These are phyloP conservation scores for Daldinia concentrica DNA, from an alignment of 495 filamentous ascomycete genomes.

Conservation along the genomic window DNA sequence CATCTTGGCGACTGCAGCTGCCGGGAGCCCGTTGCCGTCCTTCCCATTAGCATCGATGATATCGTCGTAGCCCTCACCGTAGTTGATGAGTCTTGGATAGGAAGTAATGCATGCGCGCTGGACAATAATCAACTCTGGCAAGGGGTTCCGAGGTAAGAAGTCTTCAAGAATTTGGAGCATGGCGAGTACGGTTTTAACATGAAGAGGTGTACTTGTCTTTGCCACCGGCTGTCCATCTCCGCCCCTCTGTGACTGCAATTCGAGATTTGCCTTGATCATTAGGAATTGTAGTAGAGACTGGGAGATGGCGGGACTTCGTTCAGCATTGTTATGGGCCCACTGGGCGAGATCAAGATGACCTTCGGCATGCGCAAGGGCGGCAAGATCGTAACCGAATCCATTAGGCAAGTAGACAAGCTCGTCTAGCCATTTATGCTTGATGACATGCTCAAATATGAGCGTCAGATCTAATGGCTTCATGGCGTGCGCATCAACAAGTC, in stretches of 20 bases:
- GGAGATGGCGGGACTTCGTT: slow-evolving; percentile 69
- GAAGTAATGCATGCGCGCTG: slow-evolving; percentile 89
- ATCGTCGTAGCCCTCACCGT: slow-evolving; percentile 89
- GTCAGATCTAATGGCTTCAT: slow-evolving; percentile 77
- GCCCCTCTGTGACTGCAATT: slow-evolving; percentile 68
- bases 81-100: slow-evolving; percentile 96
- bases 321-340: slow-evolving; percentile 76
- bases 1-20: slow-evolving; percentile 87
- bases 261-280: slow-evolving; percentile 81
- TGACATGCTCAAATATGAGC: slow-evolving; percentile 82
- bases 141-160: slow-evolving; percentile 57
- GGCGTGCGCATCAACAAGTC: slow-evolving; percentile 81
- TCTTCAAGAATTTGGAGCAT: slow-evolving; percentile 83
- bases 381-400: slow-evolving; percentile 87
- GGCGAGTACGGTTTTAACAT: slow-evolving; percentile 83
- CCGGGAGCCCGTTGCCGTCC: slow-evolving; percentile 78
- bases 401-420: slow-evolving; percentile 77
- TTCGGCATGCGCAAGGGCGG: slow-evolving; percentile 85
- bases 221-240: slow-evolving; percentile 64
- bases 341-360: slow-evolving; percentile 79
- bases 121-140: slow-evolving; percentile 64
- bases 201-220: slow-evolving; percentile 65
- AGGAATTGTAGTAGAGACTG: slow-evolving; percentile 76
- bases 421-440: slow-evolving; percentile 82
- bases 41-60: slow-evolving; percentile 86